phyloP scores from a whole-genome alignment of 1,284 basidiomycete species.

The Entoloma clypeatum region DNA sequence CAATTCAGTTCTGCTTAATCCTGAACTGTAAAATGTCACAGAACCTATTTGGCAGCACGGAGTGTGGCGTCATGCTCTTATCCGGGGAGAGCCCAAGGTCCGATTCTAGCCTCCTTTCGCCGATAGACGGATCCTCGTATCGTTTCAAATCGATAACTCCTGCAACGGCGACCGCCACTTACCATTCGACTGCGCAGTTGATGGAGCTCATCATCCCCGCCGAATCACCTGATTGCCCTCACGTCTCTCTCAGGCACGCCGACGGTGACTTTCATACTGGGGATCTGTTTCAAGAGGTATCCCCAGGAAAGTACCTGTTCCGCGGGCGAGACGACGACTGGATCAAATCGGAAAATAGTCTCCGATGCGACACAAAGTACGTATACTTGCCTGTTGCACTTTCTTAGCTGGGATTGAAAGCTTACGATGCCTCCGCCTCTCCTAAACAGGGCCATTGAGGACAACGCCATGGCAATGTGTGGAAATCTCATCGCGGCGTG shows the following conservation, averaged over 20 bases:
- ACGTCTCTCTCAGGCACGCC: constrained; percentile 40
- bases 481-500: constrained; percentile 54
- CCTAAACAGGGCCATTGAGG: constrained; percentile 54
- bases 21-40: constrained; percentile 20
- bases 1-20: constrained; percentile 8
- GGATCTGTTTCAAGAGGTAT: constrained; percentile 50
- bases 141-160: constrained; percentile 48
- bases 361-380: constrained; percentile 55
- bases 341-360: constrained; percentile 56
- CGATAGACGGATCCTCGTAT: constrained; percentile 48
- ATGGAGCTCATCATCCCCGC: constrained; percentile 49
- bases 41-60: constrained; percentile 65
- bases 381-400: constrained; percentile 12
- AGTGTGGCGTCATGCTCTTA: constrained; percentile 55
- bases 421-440: neutral
- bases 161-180: constrained; percentile 18
- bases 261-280: constrained; percentile 60
- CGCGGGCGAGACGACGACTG: constrained; percentile 59
- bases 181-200: constrained; percentile 36
- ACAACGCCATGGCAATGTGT: constrained; percentile 56
- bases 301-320: constrained; percentile 47
- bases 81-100: constrained; percentile 40
- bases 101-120: constrained; percentile 38
- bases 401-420: constrained; percentile 1
- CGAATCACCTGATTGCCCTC: constrained; percentile 50